Evolutionary conservation across 164 flowering plant genomes (phyloP).

Genomic region (Umbilicus rupestris): DNA sequence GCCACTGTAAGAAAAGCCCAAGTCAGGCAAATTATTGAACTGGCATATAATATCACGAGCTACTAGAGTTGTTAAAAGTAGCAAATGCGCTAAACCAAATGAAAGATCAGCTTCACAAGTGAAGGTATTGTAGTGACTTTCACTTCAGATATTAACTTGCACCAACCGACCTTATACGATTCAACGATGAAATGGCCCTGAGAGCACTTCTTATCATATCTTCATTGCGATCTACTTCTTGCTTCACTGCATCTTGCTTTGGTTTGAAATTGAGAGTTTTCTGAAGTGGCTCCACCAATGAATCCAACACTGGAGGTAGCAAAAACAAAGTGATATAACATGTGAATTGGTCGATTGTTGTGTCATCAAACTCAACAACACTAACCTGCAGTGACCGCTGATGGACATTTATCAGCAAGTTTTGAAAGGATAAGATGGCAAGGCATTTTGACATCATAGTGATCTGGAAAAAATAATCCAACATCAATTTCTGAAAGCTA

Average conservation of each 20-base stretch:
- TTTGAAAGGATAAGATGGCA: conserved; percentile 98
- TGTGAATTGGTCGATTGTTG: background rate
- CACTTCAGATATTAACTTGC: background rate
- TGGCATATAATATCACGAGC: background rate
- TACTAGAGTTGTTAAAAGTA: background rate
- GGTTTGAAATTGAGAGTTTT: conserved; percentile 86
- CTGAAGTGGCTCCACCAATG: conserved; percentile 93
- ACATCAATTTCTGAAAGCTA: background rate
- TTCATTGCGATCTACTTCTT: conserved; percentile 98
- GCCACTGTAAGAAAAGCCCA: conserved; percentile 46
- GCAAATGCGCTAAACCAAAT: background rate
- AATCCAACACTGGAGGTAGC: conserved; percentile 63
- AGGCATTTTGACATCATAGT: conserved; percentile 98
- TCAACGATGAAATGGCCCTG: conserved; percentile 83
- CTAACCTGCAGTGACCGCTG: conserved; percentile 93
- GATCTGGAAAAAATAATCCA: conserved; percentile 47
- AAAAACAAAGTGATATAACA: background rate
- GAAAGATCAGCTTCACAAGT: background rate
- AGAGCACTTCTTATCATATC: conserved; percentile 99
- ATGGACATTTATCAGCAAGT: conserved; percentile 92
- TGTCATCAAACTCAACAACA: background rate
- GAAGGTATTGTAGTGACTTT: background rate
- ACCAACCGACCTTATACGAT: conserved; percentile 64
- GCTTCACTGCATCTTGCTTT: conserved; percentile 98
- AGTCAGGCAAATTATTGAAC: background rate